Evolutionary conservation across 163 green algal genomes (phyloP).

Genomic region (Scenedesmus sp.): DNA sequence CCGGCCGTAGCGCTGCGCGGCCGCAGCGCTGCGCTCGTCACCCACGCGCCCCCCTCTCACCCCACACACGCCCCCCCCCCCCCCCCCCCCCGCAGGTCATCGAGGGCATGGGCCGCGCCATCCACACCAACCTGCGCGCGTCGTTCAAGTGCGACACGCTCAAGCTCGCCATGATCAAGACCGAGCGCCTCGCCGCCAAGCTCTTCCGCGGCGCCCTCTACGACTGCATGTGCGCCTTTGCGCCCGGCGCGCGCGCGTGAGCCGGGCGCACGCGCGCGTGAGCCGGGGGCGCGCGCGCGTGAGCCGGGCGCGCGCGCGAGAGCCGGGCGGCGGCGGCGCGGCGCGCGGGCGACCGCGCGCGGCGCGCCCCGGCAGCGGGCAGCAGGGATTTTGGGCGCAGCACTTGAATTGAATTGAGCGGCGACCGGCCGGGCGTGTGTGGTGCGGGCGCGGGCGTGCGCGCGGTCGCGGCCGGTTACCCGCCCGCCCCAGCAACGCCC

Average conservation of each 20-base stretch:
- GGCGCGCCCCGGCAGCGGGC: background rate
- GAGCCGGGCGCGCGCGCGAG: too few species aligned
- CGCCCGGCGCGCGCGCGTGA: too few species aligned
- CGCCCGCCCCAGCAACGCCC: too few species aligned
- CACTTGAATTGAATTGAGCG: too few species aligned
- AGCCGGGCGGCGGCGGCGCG: background rate
- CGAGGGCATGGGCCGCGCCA: slow-evolving; percentile 93
- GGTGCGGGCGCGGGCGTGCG: too few species aligned
- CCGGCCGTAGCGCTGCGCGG: too few species aligned
- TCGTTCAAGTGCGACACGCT: slow-evolving; percentile 79
- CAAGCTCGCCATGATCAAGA: slow-evolving; percentile 96
- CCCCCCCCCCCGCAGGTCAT: slow-evolving; percentile 53
- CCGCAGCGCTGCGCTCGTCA: too few species aligned
- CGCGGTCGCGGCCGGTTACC: too few species aligned
- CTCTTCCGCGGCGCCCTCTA: slow-evolving; percentile 90
- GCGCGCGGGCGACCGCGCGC: background rate
- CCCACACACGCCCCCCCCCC: background rate
- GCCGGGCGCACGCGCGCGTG: background rate
- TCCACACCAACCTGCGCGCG: slow-evolving; percentile 90
- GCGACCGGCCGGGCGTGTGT: too few species aligned
- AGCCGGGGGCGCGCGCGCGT: too few species aligned
- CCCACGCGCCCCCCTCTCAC: too few species aligned
- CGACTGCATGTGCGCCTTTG: slow-evolving; percentile 92
- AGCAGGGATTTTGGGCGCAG: background rate
- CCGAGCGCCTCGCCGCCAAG: slow-evolving; percentile 78